A percentile compares a stretch with the other conserved stretches of the same genome.
These are phyloP conservation scores for Jatropha podagrica DNA, from an alignment of 441 rosid species.

Conservation along the genomic window DNA sequence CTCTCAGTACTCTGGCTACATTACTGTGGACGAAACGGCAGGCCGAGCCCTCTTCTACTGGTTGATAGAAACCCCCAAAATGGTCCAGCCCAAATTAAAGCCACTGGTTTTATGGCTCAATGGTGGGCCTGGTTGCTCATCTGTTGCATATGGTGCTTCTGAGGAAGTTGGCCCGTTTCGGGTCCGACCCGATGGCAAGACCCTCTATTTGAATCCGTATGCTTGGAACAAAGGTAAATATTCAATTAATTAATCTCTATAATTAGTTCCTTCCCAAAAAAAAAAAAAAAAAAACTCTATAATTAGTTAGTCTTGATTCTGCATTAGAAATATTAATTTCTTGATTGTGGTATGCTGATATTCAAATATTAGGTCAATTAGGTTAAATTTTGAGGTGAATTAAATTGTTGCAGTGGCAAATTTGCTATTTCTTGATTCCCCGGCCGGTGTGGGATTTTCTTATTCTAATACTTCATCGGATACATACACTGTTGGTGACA, in stretches of 20 bases:
- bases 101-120: constrained; percentile 84
- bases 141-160: constrained; percentile 81
- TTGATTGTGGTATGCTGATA: no score
- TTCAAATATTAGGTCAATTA: not conserved
- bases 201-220: constrained; percentile 55
- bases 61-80: constrained; percentile 48
- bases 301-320: not conserved
- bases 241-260: not conserved
- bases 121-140: constrained; percentile 92
- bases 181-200: constrained; percentile 52
- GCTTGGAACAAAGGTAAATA: constrained; percentile 67
- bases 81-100: constrained; percentile 31
- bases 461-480: constrained; percentile 75
- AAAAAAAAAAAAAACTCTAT: not conserved
- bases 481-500: constrained; percentile 59
- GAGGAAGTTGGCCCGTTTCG: constrained; percentile 91
- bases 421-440: constrained; percentile 81
- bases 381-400: not conserved
- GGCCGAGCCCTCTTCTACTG: constrained; percentile 85
- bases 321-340: not conserved
- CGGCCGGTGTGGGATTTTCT: constrained; percentile 93
- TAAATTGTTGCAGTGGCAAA: constrained; percentile 57
- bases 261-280: not conserved
- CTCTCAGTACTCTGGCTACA: constrained; percentile 74
- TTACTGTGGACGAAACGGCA: constrained; percentile 47